Base-by-base conservation (phyloP, 805 yeast species). In the Starmerella apicola region DNA sequence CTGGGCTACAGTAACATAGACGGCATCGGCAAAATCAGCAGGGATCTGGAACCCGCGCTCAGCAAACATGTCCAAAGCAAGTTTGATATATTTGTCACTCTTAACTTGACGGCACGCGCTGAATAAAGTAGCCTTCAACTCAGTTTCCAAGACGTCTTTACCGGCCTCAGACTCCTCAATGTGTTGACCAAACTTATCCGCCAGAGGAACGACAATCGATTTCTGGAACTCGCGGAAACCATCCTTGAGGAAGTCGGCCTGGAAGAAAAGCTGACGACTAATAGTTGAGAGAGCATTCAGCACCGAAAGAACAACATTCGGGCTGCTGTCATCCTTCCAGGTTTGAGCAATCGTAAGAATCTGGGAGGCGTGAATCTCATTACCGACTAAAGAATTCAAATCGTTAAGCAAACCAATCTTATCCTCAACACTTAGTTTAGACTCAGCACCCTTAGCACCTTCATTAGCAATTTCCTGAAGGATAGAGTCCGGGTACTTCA, bases 21-120 rank as follows among this genome's bases (percentile, higher is more conserved):
- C 74, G 12, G 79, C 55, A 4, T 69, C 70, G 60, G 81, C 73
- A 50, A 83, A 62, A 63, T 81, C 76, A 42, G 94, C 82, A 59
- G 81, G 75, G 48, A 83, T 67, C 22, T 66, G 60, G 49, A 69
- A 68, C 56, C 79, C 80, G 46, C 91, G 91, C 32, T 65, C 63
- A 5, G 61, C 64, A 57, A 80, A 81, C 52, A 70, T 61, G 15
- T 43, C 51, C 38, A 58, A 48, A 15, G 63, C 65, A 17, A 47
- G 46, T 22, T 51, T 53, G 30, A 57, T 53, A 24, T 56, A 58
- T 39, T 57, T 63, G 38, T 52, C 53, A 28, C 52, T 64, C 21
- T 51, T 62, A 21, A 53, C 53, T 15, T 48, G 38, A 20, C 57
- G 59, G 28, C 52, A 63, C 3, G 66, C 61, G n/a, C 47, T 45